phyloP scores from a whole-genome alignment of 345 rosid genomes.

The Arabidopsis arenosa region DNA sequence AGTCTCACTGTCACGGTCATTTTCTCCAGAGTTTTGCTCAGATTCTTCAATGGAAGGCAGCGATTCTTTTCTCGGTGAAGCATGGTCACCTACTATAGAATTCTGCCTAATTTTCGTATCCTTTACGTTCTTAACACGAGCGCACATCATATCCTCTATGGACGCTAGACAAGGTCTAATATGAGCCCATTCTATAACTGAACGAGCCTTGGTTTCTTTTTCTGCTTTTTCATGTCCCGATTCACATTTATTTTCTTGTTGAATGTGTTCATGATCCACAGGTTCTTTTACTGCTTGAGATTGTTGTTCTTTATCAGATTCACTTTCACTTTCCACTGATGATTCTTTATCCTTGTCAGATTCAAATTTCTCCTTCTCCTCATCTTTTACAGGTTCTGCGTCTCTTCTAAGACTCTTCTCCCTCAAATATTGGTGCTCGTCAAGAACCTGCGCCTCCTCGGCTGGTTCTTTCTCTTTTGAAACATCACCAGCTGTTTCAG shows the following conservation, averaged over 20 bases:
- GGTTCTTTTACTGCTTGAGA: conserved; percentile 41
- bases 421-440: conserved; percentile 38
- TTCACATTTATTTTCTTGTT: conserved; percentile 48
- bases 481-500: conserved; percentile 42
- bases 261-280: conserved; percentile 44
- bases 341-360: conserved; percentile 43
- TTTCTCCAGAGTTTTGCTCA: conserved; percentile 49
- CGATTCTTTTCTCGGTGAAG: conserved; percentile 48
- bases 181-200: conserved; percentile 61
- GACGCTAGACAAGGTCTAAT: conserved; percentile 67
- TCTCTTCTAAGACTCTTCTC: conserved; percentile 35
- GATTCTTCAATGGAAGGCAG: conserved; percentile 48
- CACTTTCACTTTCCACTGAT: conserved; percentile 46
- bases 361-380: conserved; percentile 41
- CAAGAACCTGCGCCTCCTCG: conserved; percentile 42
- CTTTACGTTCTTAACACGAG: conserved; percentile 59
- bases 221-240: conserved; percentile 43
- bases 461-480: conserved; percentile 42
- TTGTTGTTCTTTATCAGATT: conserved; percentile 47
- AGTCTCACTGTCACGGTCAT: conserved; percentile 45
- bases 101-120: conserved; percentile 44
- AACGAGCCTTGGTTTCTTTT: conserved; percentile 49
- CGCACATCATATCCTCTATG: conserved; percentile 76
- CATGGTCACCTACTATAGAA: conserved; percentile 42
- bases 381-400: conserved; percentile 44